A percentile compares a stretch with the other conserved stretches of the same genome.
Conservation (phyloP, 768 basidiomycete genomes). For the Tremella fuciformis region DNA sequence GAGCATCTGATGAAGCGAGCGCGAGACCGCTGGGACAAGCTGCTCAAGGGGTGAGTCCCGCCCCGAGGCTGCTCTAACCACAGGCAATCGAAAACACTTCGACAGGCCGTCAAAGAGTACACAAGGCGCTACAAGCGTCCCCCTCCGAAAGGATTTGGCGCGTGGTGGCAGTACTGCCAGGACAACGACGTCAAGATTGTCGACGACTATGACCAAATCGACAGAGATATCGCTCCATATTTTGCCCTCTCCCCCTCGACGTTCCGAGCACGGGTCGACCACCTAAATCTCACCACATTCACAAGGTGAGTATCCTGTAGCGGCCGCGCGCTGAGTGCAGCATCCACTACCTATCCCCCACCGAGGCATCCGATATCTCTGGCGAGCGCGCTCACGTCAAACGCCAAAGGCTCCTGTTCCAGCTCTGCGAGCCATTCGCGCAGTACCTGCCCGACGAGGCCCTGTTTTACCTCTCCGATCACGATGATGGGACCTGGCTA, state of each 20-base stretch:
- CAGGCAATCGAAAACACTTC: constrained; percentile 74
- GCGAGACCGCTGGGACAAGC: constrained; percentile 34
- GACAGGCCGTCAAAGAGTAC: constrained; percentile 78
- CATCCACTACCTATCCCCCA: background rate
- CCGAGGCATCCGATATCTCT: background rate
- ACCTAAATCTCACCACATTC: constrained; percentile 16
- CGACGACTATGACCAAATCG: constrained; percentile 62
- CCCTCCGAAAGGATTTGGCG: constrained; percentile 86
- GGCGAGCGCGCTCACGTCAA: background rate
- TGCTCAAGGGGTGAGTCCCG: constrained; percentile 34
- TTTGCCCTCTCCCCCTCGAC: constrained; percentile 65
- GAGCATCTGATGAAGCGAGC: constrained; percentile 38
- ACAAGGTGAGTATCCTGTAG: background rate
- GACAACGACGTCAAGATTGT: constrained; percentile 71
- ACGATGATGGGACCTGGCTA: constrained; percentile 48
- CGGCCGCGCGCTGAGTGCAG: background rate
- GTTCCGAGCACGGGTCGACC: constrained; percentile 34
- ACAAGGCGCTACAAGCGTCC: constrained; percentile 67
- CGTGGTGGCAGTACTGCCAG: constrained; percentile 78
- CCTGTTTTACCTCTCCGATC: constrained; percentile 43
- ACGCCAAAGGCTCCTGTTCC: constrained; percentile 18
- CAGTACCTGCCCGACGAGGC: constrained; percentile 32
- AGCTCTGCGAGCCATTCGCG: constrained; percentile 37
- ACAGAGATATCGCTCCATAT: constrained; percentile 73
- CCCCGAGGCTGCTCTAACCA: background rate